Evolutionary conservation across 2,329 filamentous ascomycete species (phyloP), one percentile per base, ranked within the genome.

Genomic region (Nothophoma quercina): DNA sequence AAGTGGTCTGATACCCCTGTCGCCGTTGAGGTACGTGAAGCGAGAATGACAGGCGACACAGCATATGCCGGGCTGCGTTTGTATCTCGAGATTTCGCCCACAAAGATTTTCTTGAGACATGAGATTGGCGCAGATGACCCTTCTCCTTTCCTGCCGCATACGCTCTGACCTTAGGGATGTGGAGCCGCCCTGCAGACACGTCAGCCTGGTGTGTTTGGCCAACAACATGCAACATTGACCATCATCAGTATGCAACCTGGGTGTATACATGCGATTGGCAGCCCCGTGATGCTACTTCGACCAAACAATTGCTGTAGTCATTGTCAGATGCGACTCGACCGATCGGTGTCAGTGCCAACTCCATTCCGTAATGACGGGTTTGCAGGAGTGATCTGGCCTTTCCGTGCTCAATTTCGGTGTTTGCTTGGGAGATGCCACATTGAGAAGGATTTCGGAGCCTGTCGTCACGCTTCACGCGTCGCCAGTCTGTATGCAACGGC

Each of bases 11-110:
- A 42, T 22, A 65, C 56, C 64, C 66, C 59, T 68, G 65, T 58
- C 22, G 55, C 64, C 59, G 63, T 65, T 68, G 55, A 61, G 50
- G 48, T 57, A 63, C 48, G 58, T 58, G 59, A 63, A 58, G 63
- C 60, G 58, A 63, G 46, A 62, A 52, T 68, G 65, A 68, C 65
- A 68, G 65, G 61, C 58, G 55, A 63, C 60, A 67, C 60, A 62
- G 55, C 62, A 63, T 62, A 50, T 54, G 60, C 49, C 54, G 54
- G 46, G 55, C 48, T 55, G 53, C 48, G 40, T 50, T 56, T 59
- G 63, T 65, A 62, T 62, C 56, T 55, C 54, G 26, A 62, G 51
- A 42, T 32, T 38, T 23, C 43, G 46, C 56, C 57, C 40, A 50
- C 47, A 56, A 50, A 44, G 21, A 34, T 32, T 41, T 51, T 56